Percentiles rank a stretch among this genome's conserved stretches.
Conservation (phyloP, 192 early-diverging fungal genomes). For the Dimargaris verticillata region DNA sequence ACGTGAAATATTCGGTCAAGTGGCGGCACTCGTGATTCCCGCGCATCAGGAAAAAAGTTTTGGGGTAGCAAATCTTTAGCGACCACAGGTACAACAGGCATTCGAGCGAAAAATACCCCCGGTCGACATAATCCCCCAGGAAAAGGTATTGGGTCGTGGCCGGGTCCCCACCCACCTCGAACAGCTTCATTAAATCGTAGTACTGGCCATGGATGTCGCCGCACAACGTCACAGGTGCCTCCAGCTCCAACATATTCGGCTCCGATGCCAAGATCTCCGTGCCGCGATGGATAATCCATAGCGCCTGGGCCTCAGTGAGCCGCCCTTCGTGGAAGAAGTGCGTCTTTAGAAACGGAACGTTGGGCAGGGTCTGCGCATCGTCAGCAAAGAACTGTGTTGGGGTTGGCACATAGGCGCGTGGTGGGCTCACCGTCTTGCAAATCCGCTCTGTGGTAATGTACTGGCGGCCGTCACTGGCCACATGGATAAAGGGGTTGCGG, state of each 20-base stretch:
- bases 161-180: slow-evolving; percentile 92
- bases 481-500: no score
- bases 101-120: slow-evolving; percentile 96
- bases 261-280: slow-evolving; percentile 68
- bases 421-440: slow-evolving; percentile 33
- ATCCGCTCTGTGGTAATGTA: no score
- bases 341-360: slow-evolving; percentile 68
- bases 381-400: slow-evolving; percentile 49
- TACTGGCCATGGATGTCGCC: slow-evolving; percentile 98
- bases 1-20: slow-evolving; percentile 94
- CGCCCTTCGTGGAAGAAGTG: slow-evolving; percentile 90
- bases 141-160: slow-evolving; percentile 82
- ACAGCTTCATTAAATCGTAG: slow-evolving; percentile 94
- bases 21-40: slow-evolving; percentile 97
- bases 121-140: slow-evolving; percentile 91
- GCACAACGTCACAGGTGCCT: slow-evolving; percentile 88
- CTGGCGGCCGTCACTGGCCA: no score
- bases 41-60: slow-evolving; percentile 70
- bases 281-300: slow-evolving; percentile 69
- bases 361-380: slow-evolving; percentile 52
- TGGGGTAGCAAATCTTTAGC: slow-evolving; percentile 84
- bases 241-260: slow-evolving; percentile 71
- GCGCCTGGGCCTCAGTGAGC: slow-evolving; percentile 78
- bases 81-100: slow-evolving; percentile 82
- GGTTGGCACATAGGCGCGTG: slow-evolving; percentile 35